Conservation (phyloP, 1,139 yeast genomes). For the Wickerhamomyces sp. region DNA sequence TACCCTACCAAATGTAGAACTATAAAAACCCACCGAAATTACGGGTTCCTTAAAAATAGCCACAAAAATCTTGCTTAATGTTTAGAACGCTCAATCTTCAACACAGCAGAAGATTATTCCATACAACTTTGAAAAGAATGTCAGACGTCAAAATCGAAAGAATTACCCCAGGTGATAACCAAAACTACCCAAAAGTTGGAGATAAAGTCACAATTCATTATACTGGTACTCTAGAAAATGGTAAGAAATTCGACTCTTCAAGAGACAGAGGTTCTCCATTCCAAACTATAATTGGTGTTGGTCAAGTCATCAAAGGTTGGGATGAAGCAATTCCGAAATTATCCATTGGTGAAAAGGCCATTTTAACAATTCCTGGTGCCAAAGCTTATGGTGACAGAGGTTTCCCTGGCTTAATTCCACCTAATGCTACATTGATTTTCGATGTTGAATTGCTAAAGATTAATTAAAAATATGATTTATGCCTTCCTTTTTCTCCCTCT, state of each 20-base stretch:
- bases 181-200: slow-evolving; percentile 79
- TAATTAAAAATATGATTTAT: slow-evolving; percentile 38
- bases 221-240: slow-evolving; percentile 91
- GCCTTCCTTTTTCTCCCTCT: slow-evolving; percentile 8
- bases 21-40: too few relatives aligned
- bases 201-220: slow-evolving; percentile 91
- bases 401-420: slow-evolving; percentile 94
- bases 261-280: slow-evolving; percentile 92
- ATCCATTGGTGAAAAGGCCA: slow-evolving; percentile 88
- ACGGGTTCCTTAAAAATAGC: background rate
- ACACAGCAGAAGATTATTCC: slow-evolving; percentile 14
- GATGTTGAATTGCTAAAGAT: slow-evolving; percentile 88
- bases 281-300: slow-evolving; percentile 90
- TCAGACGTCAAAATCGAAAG: slow-evolving; percentile 37
- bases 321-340: slow-evolving; percentile 87
- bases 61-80: background rate
- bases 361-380: slow-evolving; percentile 86
- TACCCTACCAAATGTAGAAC: too few relatives aligned
- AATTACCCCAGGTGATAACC: slow-evolving; percentile 63
- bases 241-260: slow-evolving; percentile 93
- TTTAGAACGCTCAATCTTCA: background rate
- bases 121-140: slow-evolving; percentile 17
- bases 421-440: slow-evolving; percentile 88
- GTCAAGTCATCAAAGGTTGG: slow-evolving; percentile 96
- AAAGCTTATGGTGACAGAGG: slow-evolving; percentile 95